Evolutionary conservation across 257 asterid genomes (phyloP), one percentile per base, ranked within the genome.

Genomic region (Cruciata laevipes): DNA sequence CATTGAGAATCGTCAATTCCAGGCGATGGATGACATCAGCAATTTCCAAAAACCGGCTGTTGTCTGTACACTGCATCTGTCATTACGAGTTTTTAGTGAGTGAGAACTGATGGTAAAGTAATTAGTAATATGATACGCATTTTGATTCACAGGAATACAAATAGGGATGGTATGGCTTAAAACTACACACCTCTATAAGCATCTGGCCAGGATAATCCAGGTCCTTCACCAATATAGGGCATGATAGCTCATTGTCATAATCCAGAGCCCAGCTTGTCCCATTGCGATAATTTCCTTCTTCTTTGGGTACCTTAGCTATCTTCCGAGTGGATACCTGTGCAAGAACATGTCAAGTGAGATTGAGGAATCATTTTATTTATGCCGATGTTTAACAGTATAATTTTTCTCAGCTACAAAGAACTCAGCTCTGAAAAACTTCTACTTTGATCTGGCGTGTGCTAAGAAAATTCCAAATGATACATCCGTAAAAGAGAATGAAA

Each of bases 241-340:
- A 90, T 7, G 73, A 58, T 68, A 82, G 83, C 69, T 75, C 95
- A 8, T 70, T 78, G 71, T 90, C 96, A 65, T 86, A 58, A 40
- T 90, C 97, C 35, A 88, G 49, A 32, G 99, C 97, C 99, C 99
- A 93, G 79, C 96, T 88, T 68, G 87, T 62, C 74, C 98, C 97
- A 14, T 81, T 87, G 71, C 71, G 79, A 68, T 60, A 37, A 52
- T 56, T 65, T 63, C 60, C n/a, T 58, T 78, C 81, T 63, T 68
- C 71, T 78, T 83, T 82, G 35, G 82, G 76, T 33, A 74, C 24
- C 73, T 72, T 71, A 1, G 65, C 57, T 3, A 63, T 73, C 80
- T 63, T 83, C 47, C 75, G 78, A 57, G 71, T 76, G 16, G 78
- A 69, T 73, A 62, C 87, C 91, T 84, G 80, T 24, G 49, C 71